These are phyloP conservation scores for Neoscytalidium dimidiatum DNA, from an alignment of 2,329 filamentous ascomycete genomes.

Conservation along the genomic window DNA sequence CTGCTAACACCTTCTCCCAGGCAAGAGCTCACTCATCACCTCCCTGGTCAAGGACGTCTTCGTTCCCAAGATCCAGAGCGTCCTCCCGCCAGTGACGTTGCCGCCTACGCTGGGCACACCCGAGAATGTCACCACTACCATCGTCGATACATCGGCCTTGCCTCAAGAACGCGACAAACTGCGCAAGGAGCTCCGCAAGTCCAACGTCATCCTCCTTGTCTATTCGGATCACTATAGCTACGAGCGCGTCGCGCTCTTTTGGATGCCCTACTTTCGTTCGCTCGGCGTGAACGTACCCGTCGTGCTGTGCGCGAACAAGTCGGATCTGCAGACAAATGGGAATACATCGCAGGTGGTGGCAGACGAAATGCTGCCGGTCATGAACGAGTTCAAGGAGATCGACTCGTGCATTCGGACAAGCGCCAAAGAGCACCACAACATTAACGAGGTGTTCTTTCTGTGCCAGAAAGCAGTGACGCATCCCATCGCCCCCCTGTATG, in stretches of 20 bases:
- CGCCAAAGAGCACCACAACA: constrained; percentile 86
- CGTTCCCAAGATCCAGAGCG: constrained; percentile 91
- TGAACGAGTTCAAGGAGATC: constrained; percentile 98
- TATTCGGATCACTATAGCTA: constrained; percentile 99
- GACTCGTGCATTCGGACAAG: constrained; percentile 96
- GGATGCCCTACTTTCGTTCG: constrained; percentile 97
- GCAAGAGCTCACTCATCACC: constrained; percentile 67
- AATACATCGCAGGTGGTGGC: constrained; percentile 83
- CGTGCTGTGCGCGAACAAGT: constrained; percentile 95
- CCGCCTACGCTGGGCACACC: constrained; percentile 90
- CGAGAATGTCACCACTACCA: constrained; percentile 95
- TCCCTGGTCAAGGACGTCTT: constrained; percentile 97
- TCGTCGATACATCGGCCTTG: constrained; percentile 94
- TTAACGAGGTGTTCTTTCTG: constrained; percentile 93
- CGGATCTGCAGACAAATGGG: constrained; percentile 76
- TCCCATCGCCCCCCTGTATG: constrained; percentile 92
- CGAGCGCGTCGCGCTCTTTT: constrained; percentile 93
- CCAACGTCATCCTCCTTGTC: constrained; percentile 93
- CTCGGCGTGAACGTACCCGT: constrained; percentile 98
- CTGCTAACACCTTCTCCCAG: constrained; percentile 26
- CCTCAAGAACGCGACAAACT: constrained; percentile 90
- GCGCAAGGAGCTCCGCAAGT: constrained; percentile 92
- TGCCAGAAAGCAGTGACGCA: constrained; percentile 98
- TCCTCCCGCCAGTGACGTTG: constrained; percentile 93
- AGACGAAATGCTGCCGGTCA: constrained; percentile 96